A percentile compares a stretch with the other conserved stretches of the same genome.
Evolutionary conservation across 208 protist species (phyloP).

Genomic region (Endotrypanum monterogeii): DNA sequence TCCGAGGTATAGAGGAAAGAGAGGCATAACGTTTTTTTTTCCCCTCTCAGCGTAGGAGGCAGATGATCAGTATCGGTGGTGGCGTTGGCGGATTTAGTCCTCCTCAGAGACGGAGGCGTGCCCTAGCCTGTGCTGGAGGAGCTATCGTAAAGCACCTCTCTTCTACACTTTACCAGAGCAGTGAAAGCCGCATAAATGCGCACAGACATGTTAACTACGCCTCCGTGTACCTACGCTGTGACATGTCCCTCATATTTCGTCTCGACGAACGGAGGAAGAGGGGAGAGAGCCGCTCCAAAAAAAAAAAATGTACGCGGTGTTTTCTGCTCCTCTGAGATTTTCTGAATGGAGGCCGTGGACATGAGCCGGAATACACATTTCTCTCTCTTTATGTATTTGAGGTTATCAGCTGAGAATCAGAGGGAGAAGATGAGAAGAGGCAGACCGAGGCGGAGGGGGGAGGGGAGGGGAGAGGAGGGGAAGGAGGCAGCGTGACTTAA

Average conservation of each 20-base stretch:
- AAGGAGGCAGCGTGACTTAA: background rate
- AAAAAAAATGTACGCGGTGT: background rate
- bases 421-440: background rate
- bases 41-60: background rate
- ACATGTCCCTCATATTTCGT: background rate
- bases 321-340: background rate
- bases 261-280: background rate
- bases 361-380: background rate
- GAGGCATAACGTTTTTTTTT: background rate
- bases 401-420: slow-evolving; percentile 7
- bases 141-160: background rate
- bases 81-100: background rate
- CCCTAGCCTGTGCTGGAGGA: background rate
- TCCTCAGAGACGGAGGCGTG: background rate
- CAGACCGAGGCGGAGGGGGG: background rate
- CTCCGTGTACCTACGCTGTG: slow-evolving; percentile 1
- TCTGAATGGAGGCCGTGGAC: background rate
- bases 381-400: slow-evolving; percentile 1
- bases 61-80: background rate
- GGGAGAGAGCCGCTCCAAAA: background rate
- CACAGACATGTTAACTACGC: slow-evolving; percentile 7
- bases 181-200: background rate
- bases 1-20: slow-evolving; percentile 3
- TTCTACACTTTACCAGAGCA: background rate
- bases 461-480: background rate